Evolutionary conservation across 2,329 filamentous ascomycete genomes (phyloP).

Genomic region (Colletotrichum destructivum): DNA sequence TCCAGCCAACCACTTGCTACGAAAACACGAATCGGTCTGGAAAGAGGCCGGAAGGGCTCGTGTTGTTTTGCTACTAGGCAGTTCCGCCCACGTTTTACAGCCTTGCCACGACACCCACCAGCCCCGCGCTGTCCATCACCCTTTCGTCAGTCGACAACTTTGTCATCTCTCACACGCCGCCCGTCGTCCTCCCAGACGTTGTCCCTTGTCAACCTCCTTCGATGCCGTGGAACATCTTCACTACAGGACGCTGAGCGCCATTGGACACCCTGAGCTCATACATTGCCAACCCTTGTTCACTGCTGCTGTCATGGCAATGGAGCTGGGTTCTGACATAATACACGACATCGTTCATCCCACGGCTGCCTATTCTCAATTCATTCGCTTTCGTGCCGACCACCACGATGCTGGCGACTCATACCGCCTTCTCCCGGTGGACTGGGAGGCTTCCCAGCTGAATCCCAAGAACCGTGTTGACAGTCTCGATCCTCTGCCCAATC

Average conservation of each 20-base stretch:
- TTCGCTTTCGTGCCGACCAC: not conserved
- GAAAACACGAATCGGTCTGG: not conserved
- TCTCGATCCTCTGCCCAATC: conserved; percentile 59
- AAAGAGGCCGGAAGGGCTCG: not conserved
- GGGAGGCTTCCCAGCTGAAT: conserved; percentile 68
- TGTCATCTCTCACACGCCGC: conserved; percentile 27
- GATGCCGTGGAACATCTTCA: conserved; percentile 33
- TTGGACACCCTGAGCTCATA: conserved; percentile 20
- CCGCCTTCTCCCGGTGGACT: conserved; percentile 47
- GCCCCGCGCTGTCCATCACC: not conserved
- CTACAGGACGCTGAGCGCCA: conserved; percentile 21
- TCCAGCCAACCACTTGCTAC: conserved; percentile 4
- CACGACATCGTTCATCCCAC: conserved; percentile 72
- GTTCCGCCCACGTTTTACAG: not conserved
- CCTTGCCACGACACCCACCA: not conserved
- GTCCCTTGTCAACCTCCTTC: conserved; percentile 16
- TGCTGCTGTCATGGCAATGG: conserved; percentile 58
- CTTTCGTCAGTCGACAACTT: conserved; percentile 19
- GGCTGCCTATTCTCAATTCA: conserved; percentile 60
- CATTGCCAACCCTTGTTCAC: conserved; percentile 38
- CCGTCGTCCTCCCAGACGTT: conserved; percentile 14
- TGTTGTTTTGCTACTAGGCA: not conserved
- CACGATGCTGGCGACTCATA: conserved; percentile 5
- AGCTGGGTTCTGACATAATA: conserved; percentile 67
- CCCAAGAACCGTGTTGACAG: conserved; percentile 74